Evolutionary conservation across 1,139 yeast species (phyloP).

Genomic region (Saccharomyces pastorianus): DNA sequence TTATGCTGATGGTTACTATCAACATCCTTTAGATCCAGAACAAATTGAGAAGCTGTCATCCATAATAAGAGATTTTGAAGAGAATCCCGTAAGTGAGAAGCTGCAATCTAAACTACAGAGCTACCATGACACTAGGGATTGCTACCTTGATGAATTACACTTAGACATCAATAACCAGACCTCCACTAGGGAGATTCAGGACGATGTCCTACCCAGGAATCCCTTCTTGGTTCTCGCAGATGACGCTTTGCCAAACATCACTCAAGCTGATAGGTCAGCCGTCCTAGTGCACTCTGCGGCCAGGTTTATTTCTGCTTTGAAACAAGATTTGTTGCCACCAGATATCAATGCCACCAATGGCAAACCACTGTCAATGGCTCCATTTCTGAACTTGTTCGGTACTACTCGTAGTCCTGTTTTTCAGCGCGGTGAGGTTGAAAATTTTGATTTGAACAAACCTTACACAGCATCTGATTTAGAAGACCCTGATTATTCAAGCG

Average conservation of each 20-base stretch:
- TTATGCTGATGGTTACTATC: constrained; percentile 29
- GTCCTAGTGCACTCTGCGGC: constrained; percentile 56
- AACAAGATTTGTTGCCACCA: constrained; percentile 45
- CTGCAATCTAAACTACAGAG: constrained; percentile 48
- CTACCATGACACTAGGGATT: constrained; percentile 38
- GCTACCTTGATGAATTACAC: constrained; percentile 48
- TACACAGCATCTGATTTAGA: constrained; percentile 26
- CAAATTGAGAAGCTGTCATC: constrained; percentile 14
- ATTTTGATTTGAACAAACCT: constrained; percentile 26
- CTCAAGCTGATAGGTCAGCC: constrained; percentile 61
- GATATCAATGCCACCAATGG: constrained; percentile 46
- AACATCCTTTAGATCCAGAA: constrained; percentile 23
- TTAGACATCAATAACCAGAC: constrained; percentile 46
- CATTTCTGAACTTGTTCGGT: constrained; percentile 59
- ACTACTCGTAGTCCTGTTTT: constrained; percentile 53
- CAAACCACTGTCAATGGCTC: constrained; percentile 54
- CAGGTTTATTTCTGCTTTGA: constrained; percentile 53
- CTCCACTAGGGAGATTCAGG: constrained; percentile 57
- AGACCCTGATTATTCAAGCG: constrained; percentile 6
- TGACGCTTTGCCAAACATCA: constrained; percentile 59
- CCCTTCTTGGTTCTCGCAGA: constrained; percentile 67
- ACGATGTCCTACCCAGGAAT: constrained; percentile 64
- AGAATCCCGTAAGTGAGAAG: constrained; percentile 36
- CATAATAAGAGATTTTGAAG: constrained; percentile 38
- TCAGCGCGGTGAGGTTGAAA: constrained; percentile 26